These are phyloP conservation scores for Cymbopogon citratus DNA, from an alignment of 176 grass and related monocot species.

Conservation along the genomic window DNA sequence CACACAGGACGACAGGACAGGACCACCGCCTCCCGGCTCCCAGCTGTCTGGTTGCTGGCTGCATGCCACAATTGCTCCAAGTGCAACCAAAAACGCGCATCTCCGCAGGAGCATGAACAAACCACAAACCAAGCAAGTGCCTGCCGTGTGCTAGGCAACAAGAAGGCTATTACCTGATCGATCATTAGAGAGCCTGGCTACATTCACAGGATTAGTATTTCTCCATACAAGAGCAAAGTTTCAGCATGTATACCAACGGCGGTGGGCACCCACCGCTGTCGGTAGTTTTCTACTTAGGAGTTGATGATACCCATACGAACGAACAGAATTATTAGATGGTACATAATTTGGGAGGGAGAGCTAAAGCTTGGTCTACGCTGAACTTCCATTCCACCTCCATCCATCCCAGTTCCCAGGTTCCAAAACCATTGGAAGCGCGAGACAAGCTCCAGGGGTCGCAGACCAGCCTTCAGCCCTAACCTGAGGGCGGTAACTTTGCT, in stretches of 20 bases:
- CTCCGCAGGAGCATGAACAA: background rate
- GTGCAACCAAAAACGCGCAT: conserved; percentile 6
- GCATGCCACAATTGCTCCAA: background rate
- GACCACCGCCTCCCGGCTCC: background rate
- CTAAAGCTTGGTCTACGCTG: conserved; percentile 20
- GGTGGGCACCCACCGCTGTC: background rate
- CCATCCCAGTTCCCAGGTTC: background rate
- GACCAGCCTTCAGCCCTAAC: background rate
- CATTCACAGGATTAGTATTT: conserved; percentile 63
- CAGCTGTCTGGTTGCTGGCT: background rate
- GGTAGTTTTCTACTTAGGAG: conserved; percentile 30
- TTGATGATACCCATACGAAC: conserved; percentile 47
- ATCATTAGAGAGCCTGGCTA: conserved; percentile 31
- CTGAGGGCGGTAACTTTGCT: background rate
- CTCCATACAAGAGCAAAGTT: conserved; percentile 12
- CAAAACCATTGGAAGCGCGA: background rate
- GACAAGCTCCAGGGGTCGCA: background rate
- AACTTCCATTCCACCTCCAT: background rate
- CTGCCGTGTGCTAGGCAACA: background rate
- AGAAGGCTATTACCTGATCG: background rate
- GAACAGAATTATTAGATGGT: conserved; percentile 60
- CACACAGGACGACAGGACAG: background rate
- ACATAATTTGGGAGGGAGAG: conserved; percentile 24
- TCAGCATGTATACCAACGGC: conserved; percentile 32
- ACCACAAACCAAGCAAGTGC: background rate